Conservation (phyloP, 225 moss, liverwort and hornwort species). For the Ulota crispa region DNA sequence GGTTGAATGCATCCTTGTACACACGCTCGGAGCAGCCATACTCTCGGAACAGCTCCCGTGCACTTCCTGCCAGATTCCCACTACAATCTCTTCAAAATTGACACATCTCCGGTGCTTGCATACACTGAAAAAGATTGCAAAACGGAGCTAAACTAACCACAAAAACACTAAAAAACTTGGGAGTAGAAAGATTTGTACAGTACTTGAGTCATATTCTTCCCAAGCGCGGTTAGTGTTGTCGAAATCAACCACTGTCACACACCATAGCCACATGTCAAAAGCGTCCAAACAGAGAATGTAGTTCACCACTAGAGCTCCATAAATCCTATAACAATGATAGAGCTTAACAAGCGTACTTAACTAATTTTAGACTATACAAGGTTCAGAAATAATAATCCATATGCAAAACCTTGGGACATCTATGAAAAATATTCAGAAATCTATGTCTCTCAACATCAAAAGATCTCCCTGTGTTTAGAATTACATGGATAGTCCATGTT, state of each 20-base stretch:
- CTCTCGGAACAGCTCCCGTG: slow-evolving; percentile 92
- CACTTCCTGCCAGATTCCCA: slow-evolving; percentile 64
- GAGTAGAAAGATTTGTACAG: slow-evolving; percentile 1
- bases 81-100: neutral
- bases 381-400: too few species aligned
- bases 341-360: too few species aligned
- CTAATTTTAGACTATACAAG: too few species aligned
- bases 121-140: neutral
- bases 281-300: neutral
- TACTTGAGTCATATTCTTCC: slow-evolving; percentile 87
- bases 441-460: too few species aligned
- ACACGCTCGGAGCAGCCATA: slow-evolving; percentile 94
- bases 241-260: slow-evolving; percentile 82
- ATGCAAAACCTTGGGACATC: too few species aligned
- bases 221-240: slow-evolving; percentile 90
- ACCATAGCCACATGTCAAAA: slow-evolving; percentile 9
- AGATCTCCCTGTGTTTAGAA: too few species aligned
- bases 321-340: too few species aligned
- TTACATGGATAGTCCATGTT: too few species aligned
- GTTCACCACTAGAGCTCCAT: neutral
- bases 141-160: too few species aligned
- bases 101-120: neutral
- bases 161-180: neutral
- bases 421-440: too few species aligned
- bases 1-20: slow-evolving; percentile 93